A percentile compares a stretch with the other conserved stretches of the same genome.
phyloP scores from a whole-genome alignment of 352 stramenopile genomes.

The Phytophthora citricola region DNA sequence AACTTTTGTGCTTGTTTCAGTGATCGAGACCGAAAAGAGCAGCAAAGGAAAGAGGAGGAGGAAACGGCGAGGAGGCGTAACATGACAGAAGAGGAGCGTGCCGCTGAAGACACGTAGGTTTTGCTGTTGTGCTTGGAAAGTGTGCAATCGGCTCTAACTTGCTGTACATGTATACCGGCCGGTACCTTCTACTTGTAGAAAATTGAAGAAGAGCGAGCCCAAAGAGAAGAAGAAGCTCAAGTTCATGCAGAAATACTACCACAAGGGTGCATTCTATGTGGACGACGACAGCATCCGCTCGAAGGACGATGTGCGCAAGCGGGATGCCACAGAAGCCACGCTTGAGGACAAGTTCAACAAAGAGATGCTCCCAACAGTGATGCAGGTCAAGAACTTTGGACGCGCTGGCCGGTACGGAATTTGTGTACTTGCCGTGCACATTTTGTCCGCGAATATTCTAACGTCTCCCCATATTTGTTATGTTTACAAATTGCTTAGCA shows the following conservation, averaged over 20 bases:
- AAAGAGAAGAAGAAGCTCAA: constrained; percentile 91
- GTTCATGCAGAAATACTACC: constrained; percentile 99
- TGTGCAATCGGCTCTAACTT: background rate
- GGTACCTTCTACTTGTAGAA: constrained; percentile 40
- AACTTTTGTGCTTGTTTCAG: constrained; percentile 35
- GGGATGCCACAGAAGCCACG: constrained; percentile 90
- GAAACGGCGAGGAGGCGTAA: constrained; percentile 91
- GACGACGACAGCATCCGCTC: constrained; percentile 92
- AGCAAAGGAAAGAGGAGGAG: constrained; percentile 80
- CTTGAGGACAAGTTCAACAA: constrained; percentile 95
- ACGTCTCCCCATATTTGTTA: constrained; percentile 16
- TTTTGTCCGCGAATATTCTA: constrained; percentile 14
- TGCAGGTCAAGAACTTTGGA: constrained; percentile 99
- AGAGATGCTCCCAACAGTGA: constrained; percentile 93
- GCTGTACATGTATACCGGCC: background rate
- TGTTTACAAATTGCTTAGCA: constrained; percentile 55
- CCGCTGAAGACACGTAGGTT: constrained; percentile 90
- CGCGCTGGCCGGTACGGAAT: constrained; percentile 87
- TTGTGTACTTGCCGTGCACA: constrained; percentile 11
- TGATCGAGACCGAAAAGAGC: constrained; percentile 85
- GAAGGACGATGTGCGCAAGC: constrained; percentile 92
- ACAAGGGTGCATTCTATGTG: constrained; percentile 98
- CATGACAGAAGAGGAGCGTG: constrained; percentile 96
- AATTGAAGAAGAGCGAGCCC: constrained; percentile 81
- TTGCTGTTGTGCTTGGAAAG: background rate